Base-by-base conservation (phyloP, 257 asterid genomes). In the Salvia splendens region DNA sequence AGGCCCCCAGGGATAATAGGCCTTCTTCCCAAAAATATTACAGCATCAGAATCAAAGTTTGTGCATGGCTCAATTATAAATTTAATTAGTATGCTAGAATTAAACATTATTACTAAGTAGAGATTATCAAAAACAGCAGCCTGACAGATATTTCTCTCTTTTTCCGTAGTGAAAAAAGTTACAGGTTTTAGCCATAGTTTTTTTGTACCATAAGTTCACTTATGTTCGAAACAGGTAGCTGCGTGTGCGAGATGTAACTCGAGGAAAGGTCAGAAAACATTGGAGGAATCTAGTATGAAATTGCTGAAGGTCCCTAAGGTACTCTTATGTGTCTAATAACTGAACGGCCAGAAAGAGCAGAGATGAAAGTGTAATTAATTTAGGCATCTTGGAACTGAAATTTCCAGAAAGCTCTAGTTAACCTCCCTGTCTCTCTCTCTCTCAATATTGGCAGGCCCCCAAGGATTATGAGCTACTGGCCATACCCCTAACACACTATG, bases 161-260 rank as follows among this genome's bases (percentile, higher is more conserved):
- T 32, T 35, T 65, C 50, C 32, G 1, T 48, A 33, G 50, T 48
- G n/a, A n/a, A n/a, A 11, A 3, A 73, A n/a, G 10, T 57, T 68
- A 14, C 54, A 67, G 32, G 12, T 40, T 53, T 24, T 5, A 12
- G 61, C 61, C 42, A 11, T 30, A 30, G 8, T 20, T 43, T 20
- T 43, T 42, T 12, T 10, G 12, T 6, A 48, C 45, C 33, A 43
- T 12, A 41, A 49, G 3, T 15, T 49, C 35, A 12, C 12, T 42
- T 62, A 50, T 81, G 35, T 75, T 65, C 69, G 53, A 49, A 73
- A 73, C 84, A 92, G 98, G 98, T 92, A 41, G 81, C 95, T 36
- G 98, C 98, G 8, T 92, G 98, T 76, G 75, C 82, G 32, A 84
- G 64, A 74, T 92, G 98, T 82, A 92, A 92, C 72, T 92, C 94